These are phyloP conservation scores for Helichrysum umbraculigerum DNA, from an alignment of 129 eudicot species.

Conservation along the genomic window DNA sequence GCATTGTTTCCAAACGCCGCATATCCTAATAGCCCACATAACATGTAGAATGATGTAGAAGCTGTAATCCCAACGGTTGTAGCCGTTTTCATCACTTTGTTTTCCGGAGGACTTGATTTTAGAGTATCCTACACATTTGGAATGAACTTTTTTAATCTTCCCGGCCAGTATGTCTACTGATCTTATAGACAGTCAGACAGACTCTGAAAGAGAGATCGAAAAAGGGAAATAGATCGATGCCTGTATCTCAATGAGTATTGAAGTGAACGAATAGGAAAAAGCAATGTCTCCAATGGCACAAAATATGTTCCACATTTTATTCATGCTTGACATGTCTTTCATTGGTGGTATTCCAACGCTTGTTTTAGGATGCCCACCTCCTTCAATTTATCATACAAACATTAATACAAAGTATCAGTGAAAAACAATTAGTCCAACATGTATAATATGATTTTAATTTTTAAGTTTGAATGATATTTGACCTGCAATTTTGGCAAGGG, in stretches of 20 bases:
- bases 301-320: slow-evolving; percentile 54
- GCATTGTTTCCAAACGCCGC: slow-evolving; percentile 73
- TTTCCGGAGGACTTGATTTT: slow-evolving; percentile 35
- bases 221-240: neutral
- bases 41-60: slow-evolving; percentile 51
- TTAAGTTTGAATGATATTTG: neutral
- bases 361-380: slow-evolving; percentile 42
- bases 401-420: too few species aligned
- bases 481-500: slow-evolving; percentile 51
- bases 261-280: slow-evolving; percentile 58
- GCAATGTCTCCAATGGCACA: slow-evolving; percentile 69
- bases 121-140: slow-evolving; percentile 42
- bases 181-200: too few species aligned
- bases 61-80: slow-evolving; percentile 35
- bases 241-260: slow-evolving; percentile 52
- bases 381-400: slow-evolving; percentile 15
- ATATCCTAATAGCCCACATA: slow-evolving; percentile 60
- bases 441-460: too few species aligned
- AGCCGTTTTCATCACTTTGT: slow-evolving; percentile 65
- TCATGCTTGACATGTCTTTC: slow-evolving; percentile 34
- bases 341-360: slow-evolving; percentile 52
- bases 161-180: too few species aligned
- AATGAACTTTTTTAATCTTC: neutral
- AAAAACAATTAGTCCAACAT: too few species aligned
- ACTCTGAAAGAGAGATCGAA: too few species aligned